Conservation (phyloP, 148 eudicot genomes). For the Tetragonia tetragonoides region DNA sequence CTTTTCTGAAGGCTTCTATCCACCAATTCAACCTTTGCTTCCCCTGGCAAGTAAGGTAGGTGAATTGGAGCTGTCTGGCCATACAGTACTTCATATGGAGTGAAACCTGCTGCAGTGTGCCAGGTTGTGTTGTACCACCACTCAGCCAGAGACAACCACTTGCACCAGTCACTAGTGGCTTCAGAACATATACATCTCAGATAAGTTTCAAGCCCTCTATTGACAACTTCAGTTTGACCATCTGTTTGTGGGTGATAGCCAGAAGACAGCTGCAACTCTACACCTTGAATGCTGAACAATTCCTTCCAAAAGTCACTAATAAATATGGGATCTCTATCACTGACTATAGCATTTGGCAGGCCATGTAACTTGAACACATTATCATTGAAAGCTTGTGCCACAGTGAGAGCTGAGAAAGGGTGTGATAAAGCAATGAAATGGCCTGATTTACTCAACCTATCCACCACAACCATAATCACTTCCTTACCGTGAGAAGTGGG, state of each 20-base stretch:
- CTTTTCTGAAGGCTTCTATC: not conserved
- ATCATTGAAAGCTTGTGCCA: not conserved
- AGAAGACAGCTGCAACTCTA: not conserved
- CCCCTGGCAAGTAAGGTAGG: not conserved
- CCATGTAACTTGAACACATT: slow-evolving; percentile 2
- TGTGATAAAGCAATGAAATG: not conserved
- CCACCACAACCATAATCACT: too few relatives aligned
- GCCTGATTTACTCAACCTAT: too few relatives aligned
- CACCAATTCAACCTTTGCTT: not conserved
- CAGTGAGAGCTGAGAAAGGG: not conserved
- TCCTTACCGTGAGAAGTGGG: too few relatives aligned
- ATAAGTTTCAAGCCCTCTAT: not conserved
- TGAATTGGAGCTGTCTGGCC: not conserved
- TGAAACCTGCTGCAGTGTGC: not conserved
- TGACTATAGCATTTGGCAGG: not conserved
- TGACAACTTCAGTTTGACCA: not conserved
- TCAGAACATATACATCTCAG: not conserved
- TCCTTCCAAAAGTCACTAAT: not conserved
- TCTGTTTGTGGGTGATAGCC: not conserved
- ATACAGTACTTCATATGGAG: not conserved
- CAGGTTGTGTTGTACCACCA: not conserved
- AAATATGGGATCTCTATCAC: too few relatives aligned
- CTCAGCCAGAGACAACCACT: not conserved
- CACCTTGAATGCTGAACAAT: not conserved
- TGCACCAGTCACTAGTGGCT: not conserved